Evolutionary conservation across 495 filamentous ascomycete genomes (phyloP).

Genomic region (Neurospora cerealis): DNA sequence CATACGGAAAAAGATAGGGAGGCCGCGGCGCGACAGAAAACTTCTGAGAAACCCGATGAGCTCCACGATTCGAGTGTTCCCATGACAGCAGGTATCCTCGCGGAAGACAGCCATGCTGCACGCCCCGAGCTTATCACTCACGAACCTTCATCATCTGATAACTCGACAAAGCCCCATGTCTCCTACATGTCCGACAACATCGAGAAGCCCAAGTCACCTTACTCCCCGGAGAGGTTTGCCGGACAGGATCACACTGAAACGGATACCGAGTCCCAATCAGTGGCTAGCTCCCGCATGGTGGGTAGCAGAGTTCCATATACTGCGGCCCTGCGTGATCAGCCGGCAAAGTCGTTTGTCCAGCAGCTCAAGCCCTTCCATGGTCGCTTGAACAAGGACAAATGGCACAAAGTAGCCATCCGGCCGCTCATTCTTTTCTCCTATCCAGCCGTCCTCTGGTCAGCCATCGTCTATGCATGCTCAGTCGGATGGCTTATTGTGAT

Average conservation of each 20-base stretch:
- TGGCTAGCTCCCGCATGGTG: slow-evolving; percentile 13
- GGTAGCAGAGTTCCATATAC: slow-evolving; percentile 44
- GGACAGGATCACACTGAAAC: slow-evolving; percentile 11
- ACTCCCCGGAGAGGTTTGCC: background rate
- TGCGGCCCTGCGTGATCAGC: slow-evolving; percentile 43
- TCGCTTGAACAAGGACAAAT: slow-evolving; percentile 64
- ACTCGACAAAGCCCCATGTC: background rate
- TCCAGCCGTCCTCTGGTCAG: slow-evolving; percentile 83
- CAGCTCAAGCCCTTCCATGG: slow-evolving; percentile 68
- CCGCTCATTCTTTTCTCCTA: slow-evolving; percentile 84
- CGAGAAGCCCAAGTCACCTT: background rate
- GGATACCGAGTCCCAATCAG: slow-evolving; percentile 27
- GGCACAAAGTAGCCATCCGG: slow-evolving; percentile 62
- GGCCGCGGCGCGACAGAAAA: background rate
- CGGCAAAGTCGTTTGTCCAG: slow-evolving; percentile 58
- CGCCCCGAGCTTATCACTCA: background rate
- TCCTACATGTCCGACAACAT: background rate
- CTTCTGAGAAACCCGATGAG: background rate
- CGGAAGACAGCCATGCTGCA: background rate
- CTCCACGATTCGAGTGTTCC: background rate
- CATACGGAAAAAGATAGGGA: background rate
- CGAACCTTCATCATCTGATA: background rate
- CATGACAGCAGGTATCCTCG: background rate
- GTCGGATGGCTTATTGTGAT: slow-evolving; percentile 94
- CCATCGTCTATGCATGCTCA: slow-evolving; percentile 75